Percentiles rank a stretch among this genome's conserved stretches.
Conservation (phyloP, 2,329 filamentous ascomycete species). For the Penicillium sp. region DNA sequence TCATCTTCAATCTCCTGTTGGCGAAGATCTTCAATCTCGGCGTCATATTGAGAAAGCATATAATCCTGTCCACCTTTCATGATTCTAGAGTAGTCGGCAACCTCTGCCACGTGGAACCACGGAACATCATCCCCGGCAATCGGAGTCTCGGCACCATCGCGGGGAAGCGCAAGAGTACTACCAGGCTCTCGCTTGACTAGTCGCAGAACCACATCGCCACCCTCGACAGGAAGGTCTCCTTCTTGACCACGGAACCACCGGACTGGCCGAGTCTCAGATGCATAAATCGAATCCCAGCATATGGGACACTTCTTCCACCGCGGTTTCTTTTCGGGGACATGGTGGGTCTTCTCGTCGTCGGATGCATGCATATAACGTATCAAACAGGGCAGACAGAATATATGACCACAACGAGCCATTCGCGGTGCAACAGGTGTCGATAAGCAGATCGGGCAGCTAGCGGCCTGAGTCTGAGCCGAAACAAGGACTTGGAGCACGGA, state of each 20-base stretch:
- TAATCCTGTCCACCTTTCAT: constrained; percentile 93
- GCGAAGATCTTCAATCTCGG: constrained; percentile 68
- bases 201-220: constrained; percentile 82
- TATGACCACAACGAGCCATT: constrained; percentile 96
- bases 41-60: constrained; percentile 72
- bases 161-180: constrained; percentile 80
- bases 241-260: constrained; percentile 90
- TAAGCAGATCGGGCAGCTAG: constrained; percentile 90
- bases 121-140: constrained; percentile 70
- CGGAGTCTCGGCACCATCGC: constrained; percentile 68
- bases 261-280: constrained; percentile 83
- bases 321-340: constrained; percentile 59
- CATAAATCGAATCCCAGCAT: constrained; percentile 87
- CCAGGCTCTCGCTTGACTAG: constrained; percentile 74
- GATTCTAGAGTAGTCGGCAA: constrained; percentile 87
- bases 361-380: constrained; percentile 92
- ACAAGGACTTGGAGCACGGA: constrained; percentile 87
- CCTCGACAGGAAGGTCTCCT: constrained; percentile 69
- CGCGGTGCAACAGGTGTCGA: constrained; percentile 87
- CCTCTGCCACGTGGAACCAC: constrained; percentile 91
- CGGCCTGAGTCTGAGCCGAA: constrained; percentile 78
- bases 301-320: constrained; percentile 95
- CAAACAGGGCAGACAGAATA: constrained; percentile 89
- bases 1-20: constrained; percentile 83
- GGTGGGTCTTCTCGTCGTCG: constrained; percentile 62